Evolutionary conservation across 495 filamentous ascomycete genomes (phyloP), one percentile per base, ranked within the genome.

Genomic region (Aspergillus panamensis): DNA sequence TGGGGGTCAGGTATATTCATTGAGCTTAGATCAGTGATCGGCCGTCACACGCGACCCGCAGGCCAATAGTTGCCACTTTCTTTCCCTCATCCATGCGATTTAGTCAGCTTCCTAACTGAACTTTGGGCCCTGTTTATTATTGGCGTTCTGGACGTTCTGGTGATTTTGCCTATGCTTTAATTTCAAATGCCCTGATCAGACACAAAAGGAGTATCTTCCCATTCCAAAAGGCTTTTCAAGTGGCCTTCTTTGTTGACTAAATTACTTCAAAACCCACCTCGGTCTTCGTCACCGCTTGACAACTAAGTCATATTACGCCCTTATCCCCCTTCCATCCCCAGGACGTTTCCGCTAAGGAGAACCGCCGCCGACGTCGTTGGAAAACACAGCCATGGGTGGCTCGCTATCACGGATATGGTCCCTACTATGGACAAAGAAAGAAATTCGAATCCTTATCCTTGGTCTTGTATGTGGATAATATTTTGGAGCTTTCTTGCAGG

Each of bases 361-460:
- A 33, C 35, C 47, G 29, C 47, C 58, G 37, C 29, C 17, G 14
- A 45, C 31, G 32, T 17, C 45, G 37, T 49, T 42, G 45, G 42
- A 58, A 65, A 45, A 67, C 52, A 60, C 51, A 62, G 67, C 16
- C 59, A 97, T 97, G 92, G 92, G 92, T 67, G 86, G 80, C 54
- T 85, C 83, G 65, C 75, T 94, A 60, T 93, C 90, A 61, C 87
- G 87, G 74, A 66, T 85, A 40, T 81, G 92, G 70, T 87, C 84
- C 69, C 74, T 95, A 25, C 56, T 96, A 25, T 96, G 87, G 87
- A 76, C 87, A 25, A 97, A 97, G 81, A 98, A 97, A 75, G 94
- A 98, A 73, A 96, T 97, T 57, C 80, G 94, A 59, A 98, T 98
- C 69, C 77, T 98, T 61, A 98, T 98, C 57, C 76, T 98, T 56